Percentiles rank a stretch among this genome's conserved stretches.
Conservation (phyloP, 2,329 filamentous ascomycete genomes). For the Sporothrix curviconia region DNA sequence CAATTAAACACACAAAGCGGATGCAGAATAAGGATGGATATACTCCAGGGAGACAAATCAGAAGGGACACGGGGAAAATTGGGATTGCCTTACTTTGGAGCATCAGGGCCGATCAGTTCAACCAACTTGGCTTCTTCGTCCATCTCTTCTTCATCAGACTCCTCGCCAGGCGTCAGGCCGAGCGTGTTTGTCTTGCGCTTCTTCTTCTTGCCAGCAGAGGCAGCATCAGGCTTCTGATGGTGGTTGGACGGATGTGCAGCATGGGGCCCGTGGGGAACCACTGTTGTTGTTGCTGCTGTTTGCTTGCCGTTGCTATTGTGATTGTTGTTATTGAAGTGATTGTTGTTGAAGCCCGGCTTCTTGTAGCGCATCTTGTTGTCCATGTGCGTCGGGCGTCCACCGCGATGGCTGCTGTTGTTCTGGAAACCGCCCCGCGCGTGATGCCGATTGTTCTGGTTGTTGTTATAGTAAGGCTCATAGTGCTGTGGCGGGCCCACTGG, state of each 20-base stretch:
- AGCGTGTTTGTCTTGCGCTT: slow-evolving; percentile 66
- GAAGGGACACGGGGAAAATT: background rate
- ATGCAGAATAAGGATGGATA: background rate
- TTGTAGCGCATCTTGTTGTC: slow-evolving; percentile 34
- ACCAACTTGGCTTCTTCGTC: slow-evolving; percentile 61
- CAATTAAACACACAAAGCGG: no score
- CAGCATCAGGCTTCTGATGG: slow-evolving; percentile 47
- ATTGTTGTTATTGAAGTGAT: no score
- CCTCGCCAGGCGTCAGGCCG: slow-evolving; percentile 61
- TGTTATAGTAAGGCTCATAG: slow-evolving; percentile 27
- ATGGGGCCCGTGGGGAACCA: slow-evolving; percentile 22
- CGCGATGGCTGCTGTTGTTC: slow-evolving; percentile 23
- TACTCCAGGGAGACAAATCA: background rate
- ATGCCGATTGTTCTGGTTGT: slow-evolving; percentile 30
- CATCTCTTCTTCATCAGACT: slow-evolving; percentile 60
- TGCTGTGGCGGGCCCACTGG: slow-evolving; percentile 26
- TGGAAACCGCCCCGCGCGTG: slow-evolving; percentile 35
- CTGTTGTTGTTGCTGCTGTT: background rate
- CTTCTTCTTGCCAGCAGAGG: slow-evolving; percentile 55
- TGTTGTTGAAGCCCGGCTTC: no score
- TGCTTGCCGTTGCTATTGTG: background rate
- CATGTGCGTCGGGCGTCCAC: slow-evolving; percentile 31
- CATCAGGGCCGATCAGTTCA: slow-evolving; percentile 49
- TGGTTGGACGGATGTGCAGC: slow-evolving; percentile 20
- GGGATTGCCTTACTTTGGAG: slow-evolving; percentile 42